Base-by-base conservation (phyloP, 352 stramenopile genomes). In the Phytophthora fragariaefolia region DNA sequence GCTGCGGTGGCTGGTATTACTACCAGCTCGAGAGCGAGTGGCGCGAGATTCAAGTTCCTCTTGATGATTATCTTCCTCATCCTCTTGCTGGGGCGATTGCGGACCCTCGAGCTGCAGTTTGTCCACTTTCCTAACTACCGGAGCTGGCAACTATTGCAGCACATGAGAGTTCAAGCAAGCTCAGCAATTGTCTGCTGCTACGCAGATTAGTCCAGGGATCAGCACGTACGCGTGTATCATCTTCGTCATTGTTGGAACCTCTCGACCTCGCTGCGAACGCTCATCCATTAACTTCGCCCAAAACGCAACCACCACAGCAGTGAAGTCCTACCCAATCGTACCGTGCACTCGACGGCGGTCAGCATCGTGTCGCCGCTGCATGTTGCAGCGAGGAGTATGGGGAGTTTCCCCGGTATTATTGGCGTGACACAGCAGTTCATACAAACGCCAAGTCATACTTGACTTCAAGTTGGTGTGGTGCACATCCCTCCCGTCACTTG, bases 21-120 rank as follows among this genome's bases (percentile, higher is more conserved):
- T 69, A 8, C 42, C 61, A 40, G 73, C 32, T 45, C 40, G 55
- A 1, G 78, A 82, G n/a, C 68, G 61, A 4, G 64, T 65, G 1
- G 54, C 43, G 26, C 66, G 61, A n/a, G 67, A 77, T 22, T 74
- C 70, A 4, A 65, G 57, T 30, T 60, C 47, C 17, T 65, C 34
- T 3, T 52, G 43, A 6, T 82, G 40, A 28, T 62, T 42, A 13
- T 74, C 42, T n/a, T 57, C 64, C 1, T 73, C 66, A 8, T 81
- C 61, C 0, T 76, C 43, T 20, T 78, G 64, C 36, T 89, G 85
- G 12, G 71, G 28, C 0, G 77, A 80, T 5, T 71, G 76, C 8
- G 75, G 71, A 18, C 38, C 67, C 5, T 91, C 71, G 17, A 89
- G 52, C n/a, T 86, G 62, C 47, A 89, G 48, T 28, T 76, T 69